Conservation (phyloP, 345 rosid species). For the Hibiscus trionum region DNA sequence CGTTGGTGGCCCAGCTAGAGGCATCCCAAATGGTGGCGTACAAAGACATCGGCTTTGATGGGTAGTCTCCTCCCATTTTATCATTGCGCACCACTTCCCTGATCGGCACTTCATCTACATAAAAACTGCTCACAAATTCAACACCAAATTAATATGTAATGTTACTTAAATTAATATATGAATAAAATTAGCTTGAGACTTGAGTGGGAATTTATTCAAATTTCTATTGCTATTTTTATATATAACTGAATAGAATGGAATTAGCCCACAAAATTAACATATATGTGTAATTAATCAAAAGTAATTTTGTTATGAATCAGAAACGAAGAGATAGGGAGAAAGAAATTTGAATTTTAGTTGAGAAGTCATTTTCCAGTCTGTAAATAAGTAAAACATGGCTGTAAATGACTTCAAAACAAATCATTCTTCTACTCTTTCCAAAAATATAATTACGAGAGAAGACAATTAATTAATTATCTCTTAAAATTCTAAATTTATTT, state of each 20-base stretch:
- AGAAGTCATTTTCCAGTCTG: not conserved
- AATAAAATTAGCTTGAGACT: too few species aligned
- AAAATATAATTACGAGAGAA: too few species aligned
- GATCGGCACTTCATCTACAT: not conserved
- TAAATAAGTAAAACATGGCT: not conserved
- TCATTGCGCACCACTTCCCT: not conserved
- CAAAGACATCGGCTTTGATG: not conserved
- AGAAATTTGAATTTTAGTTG: not conserved
- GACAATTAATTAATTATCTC: too few species aligned
- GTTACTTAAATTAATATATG: too few species aligned
- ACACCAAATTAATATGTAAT: not conserved
- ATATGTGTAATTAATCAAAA: too few species aligned
- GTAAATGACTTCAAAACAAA: not conserved
- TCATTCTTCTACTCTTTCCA: not conserved
- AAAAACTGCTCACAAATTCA: not conserved
- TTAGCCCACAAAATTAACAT: too few species aligned
- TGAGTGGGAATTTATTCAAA: too few species aligned
- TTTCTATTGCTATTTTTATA: too few species aligned
- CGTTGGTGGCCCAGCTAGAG: not conserved
- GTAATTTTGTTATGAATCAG: too few species aligned
- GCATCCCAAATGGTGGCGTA: not conserved
- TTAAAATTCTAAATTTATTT: too few species aligned
- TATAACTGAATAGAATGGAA: too few species aligned
- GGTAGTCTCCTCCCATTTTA: not conserved
- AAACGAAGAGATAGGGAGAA: too few species aligned